Conservation (phyloP, 2,329 filamentous ascomycete species). For the Helotiales sp. region DNA sequence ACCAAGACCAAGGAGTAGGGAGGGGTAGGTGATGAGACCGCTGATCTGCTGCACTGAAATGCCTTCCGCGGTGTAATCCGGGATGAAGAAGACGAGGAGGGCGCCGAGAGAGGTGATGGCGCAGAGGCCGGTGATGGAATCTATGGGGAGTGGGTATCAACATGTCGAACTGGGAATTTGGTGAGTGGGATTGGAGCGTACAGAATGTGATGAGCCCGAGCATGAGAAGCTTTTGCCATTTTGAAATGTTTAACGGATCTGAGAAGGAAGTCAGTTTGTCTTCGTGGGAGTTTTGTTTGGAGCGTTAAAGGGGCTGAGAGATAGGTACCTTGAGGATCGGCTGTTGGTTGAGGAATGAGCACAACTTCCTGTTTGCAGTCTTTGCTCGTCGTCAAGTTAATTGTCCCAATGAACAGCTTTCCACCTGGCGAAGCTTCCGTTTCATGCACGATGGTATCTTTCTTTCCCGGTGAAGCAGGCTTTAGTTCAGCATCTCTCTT, state of each 20-base stretch:
- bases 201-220: not conserved
- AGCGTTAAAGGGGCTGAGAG: not conserved
- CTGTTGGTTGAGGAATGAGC: not conserved
- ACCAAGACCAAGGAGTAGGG: not conserved
- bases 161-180: not conserved
- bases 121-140: not conserved
- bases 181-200: not conserved
- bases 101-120: not conserved
- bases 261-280: not conserved
- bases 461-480: not conserved
- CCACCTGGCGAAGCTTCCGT: not conserved
- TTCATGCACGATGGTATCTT: not conserved
- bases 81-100: conserved; percentile 2
- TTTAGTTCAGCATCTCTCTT: not conserved
- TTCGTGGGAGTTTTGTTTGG: not conserved
- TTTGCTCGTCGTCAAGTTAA: not conserved
- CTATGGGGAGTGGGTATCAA: not conserved
- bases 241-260: not conserved
- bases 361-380: not conserved
- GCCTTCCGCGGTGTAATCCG: not conserved
- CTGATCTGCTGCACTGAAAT: not conserved
- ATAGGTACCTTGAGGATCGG: not conserved
- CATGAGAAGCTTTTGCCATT: conserved; percentile 1
- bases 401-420: not conserved
- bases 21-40: not conserved